Percentiles rank a stretch among this genome's conserved stretches.
These are phyloP conservation scores for Boechera divaricarpa DNA, from an alignment of 345 rosid species.

Conservation along the genomic window DNA sequence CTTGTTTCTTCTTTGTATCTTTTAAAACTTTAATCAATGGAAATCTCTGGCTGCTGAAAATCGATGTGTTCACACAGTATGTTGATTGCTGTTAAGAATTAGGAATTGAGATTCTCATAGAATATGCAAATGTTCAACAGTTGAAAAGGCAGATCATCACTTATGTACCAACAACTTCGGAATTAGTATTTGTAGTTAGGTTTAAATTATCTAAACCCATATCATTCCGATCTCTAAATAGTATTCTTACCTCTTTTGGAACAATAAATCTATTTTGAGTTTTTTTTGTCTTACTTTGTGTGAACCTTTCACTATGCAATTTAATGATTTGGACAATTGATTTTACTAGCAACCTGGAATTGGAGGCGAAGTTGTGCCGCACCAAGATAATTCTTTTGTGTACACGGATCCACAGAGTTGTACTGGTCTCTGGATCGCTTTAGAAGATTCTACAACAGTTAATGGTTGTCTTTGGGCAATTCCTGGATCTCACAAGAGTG, in stretches of 20 bases:
- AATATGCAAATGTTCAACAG: constrained; percentile 16
- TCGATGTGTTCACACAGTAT: not conserved
- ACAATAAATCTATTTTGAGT: not conserved
- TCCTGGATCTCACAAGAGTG: constrained; percentile 95
- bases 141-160: not conserved
- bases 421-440: constrained; percentile 94
- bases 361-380: constrained; percentile 96
- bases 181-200: not conserved
- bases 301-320: not conserved
- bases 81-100: not conserved
- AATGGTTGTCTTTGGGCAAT: constrained; percentile 99
- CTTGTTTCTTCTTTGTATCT: constrained; percentile 5
- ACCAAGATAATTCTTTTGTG: constrained; percentile 92
- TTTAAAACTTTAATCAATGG: not conserved
- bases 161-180: not conserved
- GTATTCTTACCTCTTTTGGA: not conserved
- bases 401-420: constrained; percentile 89
- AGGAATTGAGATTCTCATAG: not conserved
- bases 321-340: constrained; percentile 2
- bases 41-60: not conserved
- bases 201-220: not conserved
- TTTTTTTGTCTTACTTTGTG: not conserved
- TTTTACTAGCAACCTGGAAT: constrained; percentile 88
- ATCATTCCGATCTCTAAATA: not conserved
- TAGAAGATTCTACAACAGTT: constrained; percentile 81